A percentile compares a stretch with the other conserved stretches of the same genome.
Conservation (phyloP, 169 alveolate species). For the Plasmodium sp. region DNA sequence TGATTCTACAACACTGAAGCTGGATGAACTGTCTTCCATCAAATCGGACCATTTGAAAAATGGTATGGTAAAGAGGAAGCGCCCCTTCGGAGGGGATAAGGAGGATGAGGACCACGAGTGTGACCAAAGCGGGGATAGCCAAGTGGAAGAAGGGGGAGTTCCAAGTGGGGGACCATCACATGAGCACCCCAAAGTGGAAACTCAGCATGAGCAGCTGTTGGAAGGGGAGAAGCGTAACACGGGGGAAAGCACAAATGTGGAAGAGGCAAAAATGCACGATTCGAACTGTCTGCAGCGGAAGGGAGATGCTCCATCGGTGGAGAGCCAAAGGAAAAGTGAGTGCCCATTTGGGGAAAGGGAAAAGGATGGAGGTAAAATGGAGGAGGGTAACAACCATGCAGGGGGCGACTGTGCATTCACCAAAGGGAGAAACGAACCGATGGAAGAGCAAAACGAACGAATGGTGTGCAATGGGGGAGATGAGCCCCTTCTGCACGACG, state of each 20-base stretch:
- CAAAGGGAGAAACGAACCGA: background rate
- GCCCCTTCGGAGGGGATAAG: background rate
- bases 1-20: background rate
- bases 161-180: background rate
- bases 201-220: background rate
- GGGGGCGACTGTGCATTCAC: background rate
- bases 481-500: background rate
- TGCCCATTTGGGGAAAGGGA: background rate
- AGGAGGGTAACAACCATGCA: background rate
- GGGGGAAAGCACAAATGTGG: background rate
- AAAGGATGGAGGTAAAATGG: background rate
- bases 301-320: background rate
- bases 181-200: background rate
- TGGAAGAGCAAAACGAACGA: background rate
- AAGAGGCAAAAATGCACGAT: background rate
- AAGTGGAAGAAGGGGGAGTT: background rate
- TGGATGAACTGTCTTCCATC: background rate
- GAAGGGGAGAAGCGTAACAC: background rate
- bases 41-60: background rate
- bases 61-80: background rate
- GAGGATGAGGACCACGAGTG: background rate
- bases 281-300: background rate
- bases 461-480: background rate
- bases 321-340: background rate
- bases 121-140: background rate